Percentiles rank a stretch among this genome's conserved stretches.
Conservation (phyloP, 176 grass and related monocot species). For the Alloteropsis semialata region DNA sequence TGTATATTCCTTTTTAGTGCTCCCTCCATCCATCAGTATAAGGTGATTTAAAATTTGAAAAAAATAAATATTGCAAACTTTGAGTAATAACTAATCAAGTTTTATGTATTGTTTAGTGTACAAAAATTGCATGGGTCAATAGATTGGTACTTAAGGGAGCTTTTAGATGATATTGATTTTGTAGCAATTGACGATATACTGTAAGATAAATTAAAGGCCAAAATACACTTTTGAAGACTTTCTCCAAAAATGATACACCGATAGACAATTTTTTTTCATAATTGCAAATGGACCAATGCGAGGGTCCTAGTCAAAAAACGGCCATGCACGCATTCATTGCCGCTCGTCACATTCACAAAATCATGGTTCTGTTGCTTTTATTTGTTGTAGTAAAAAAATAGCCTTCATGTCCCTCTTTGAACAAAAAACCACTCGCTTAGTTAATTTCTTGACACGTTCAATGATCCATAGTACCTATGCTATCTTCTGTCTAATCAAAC, state of each 20-base stretch:
- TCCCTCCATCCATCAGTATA: background rate
- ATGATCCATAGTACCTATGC: background rate
- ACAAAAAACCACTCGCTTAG: background rate
- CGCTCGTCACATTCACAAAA: background rate
- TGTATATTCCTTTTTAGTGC: background rate
- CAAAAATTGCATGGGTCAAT: too few relatives aligned
- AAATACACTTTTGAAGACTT: background rate
- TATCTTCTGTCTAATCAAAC: background rate
- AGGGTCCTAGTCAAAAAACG: background rate
- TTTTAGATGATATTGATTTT: background rate
- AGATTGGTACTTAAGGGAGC: too few relatives aligned
- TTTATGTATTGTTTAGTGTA: too few relatives aligned
- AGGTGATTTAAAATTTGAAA: background rate
- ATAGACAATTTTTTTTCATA: background rate
- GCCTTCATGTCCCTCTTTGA: background rate
- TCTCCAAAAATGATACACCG: background rate
- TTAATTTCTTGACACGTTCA: background rate
- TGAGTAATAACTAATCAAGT: too few relatives aligned
- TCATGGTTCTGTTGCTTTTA: background rate
- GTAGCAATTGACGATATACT: background rate
- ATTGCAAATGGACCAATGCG: background rate
- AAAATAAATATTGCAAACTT: background rate
- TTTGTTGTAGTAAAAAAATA: background rate
- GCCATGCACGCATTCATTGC: background rate
- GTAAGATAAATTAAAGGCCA: background rate